Conservation (phyloP, 495 filamentous ascomycete genomes). For the Hypomontagnella monticulosa region DNA sequence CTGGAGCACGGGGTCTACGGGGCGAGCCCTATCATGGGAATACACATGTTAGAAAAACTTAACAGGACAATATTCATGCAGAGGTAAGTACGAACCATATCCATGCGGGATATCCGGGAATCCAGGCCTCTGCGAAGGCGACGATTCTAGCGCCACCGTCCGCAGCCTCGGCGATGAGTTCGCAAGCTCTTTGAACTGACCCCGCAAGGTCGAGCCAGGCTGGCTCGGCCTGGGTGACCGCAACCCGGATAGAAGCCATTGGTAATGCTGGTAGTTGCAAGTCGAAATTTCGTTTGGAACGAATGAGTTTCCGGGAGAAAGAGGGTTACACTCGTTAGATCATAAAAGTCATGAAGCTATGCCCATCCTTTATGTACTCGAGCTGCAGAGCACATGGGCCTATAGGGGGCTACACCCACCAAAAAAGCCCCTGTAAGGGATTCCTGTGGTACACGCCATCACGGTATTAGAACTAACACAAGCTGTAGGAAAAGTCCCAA, state of each 20-base stretch:
- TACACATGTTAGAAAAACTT: not conserved
- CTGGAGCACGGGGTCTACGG: conserved; percentile 52
- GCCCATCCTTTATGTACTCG: conserved; percentile 21
- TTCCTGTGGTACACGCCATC: not conserved
- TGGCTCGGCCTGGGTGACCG: conserved; percentile 63
- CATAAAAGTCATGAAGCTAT: conserved; percentile 1
- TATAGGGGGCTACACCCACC: too few species aligned
- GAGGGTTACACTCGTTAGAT: conserved; percentile 11
- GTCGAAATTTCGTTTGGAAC: too few species aligned
- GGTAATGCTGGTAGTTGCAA: not conserved
- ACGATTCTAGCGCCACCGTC: conserved; percentile 60
- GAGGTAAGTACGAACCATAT: conserved; percentile 59
- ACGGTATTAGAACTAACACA: too few species aligned
- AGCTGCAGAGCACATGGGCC: not conserved
- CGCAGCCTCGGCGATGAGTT: conserved; percentile 63
- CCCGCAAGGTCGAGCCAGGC: conserved; percentile 63
- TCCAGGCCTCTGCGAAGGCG: conserved; percentile 65
- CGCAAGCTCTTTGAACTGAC: conserved; percentile 60
- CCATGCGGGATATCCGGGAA: conserved; percentile 67
- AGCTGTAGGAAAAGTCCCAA: too few species aligned
- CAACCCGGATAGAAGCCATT: conserved; percentile 50
- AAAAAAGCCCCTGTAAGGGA: too few species aligned
- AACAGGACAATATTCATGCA: not conserved
- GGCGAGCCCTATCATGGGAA: conserved; percentile 49
- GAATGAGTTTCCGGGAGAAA: not conserved